Conservation (phyloP, 108 stramenopile species). For the Nitzschia inconspicua region DNA sequence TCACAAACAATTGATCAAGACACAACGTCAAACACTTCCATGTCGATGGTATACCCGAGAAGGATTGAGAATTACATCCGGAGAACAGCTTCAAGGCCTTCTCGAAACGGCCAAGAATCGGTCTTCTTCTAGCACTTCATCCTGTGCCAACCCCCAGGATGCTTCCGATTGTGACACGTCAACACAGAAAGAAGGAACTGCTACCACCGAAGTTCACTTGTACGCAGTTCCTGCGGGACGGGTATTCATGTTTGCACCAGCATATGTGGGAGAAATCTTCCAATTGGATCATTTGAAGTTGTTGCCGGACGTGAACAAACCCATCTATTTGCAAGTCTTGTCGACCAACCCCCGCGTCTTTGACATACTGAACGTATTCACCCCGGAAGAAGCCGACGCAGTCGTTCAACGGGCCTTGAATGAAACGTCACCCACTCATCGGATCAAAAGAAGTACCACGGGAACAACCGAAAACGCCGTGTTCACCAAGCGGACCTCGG, state of each 20-base stretch:
- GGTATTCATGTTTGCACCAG: constrained; percentile 74
- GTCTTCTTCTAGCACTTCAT: not conserved
- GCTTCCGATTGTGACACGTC: not conserved
- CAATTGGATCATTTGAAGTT: constrained; percentile 47
- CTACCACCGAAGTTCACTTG: constrained; percentile 37
- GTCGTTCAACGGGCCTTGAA: constrained; percentile 60
- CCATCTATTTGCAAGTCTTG: constrained; percentile 46
- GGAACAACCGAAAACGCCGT: constrained; percentile 46
- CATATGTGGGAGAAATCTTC: constrained; percentile 68
- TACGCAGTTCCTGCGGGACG: constrained; percentile 78
- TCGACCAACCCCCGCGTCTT: constrained; percentile 59
- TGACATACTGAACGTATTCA: constrained; percentile 71
- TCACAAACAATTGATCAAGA: constrained; percentile 32
- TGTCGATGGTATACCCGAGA: constrained; percentile 77
- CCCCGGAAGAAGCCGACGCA: constrained; percentile 43
- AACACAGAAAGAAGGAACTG: not conserved
- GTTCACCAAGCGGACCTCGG: constrained; percentile 50
- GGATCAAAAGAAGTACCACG: constrained; percentile 68
- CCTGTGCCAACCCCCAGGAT: not conserved
- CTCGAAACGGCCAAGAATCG: not conserved
- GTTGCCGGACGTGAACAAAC: constrained; percentile 6
- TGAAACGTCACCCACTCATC: constrained; percentile 56
- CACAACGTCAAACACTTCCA: constrained; percentile 24
- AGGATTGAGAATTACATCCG: constrained; percentile 46
- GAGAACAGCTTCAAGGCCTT: constrained; percentile 34